These are phyloP conservation scores for Leccinum truebloodii DNA, from an alignment of 768 basidiomycete species.

Conservation along the genomic window DNA sequence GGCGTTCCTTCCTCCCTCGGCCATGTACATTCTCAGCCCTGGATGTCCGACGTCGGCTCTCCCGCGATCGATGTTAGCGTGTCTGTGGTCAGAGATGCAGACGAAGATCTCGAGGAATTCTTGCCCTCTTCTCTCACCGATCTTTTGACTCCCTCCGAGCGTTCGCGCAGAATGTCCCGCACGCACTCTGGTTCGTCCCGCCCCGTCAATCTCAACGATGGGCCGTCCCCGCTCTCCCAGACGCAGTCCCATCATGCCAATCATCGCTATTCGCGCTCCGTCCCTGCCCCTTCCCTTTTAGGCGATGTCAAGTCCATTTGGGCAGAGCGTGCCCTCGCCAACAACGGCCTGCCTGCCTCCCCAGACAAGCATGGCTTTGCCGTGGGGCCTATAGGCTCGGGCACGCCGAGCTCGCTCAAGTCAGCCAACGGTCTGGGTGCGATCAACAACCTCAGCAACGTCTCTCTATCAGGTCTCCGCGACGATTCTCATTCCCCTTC, in stretches of 20 bases:
- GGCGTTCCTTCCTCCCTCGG: slow-evolving; percentile 70
- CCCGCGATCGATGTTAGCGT: slow-evolving; percentile 21
- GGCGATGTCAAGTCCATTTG: slow-evolving; percentile 84
- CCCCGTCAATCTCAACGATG: slow-evolving; percentile 23
- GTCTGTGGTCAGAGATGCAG: slow-evolving; percentile 50
- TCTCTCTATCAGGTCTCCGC: slow-evolving; percentile 25
- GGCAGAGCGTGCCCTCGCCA: slow-evolving; percentile 53
- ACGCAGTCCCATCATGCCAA: slow-evolving; percentile 26
- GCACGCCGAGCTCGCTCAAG: slow-evolving; percentile 56
- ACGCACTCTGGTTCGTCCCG: slow-evolving; percentile 51
- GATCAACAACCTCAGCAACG: slow-evolving; percentile 16
- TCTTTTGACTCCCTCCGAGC: slow-evolving; percentile 85
- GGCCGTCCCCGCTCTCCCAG: slow-evolving; percentile 18
- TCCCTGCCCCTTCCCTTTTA: slow-evolving; percentile 74
- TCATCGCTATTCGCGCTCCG: slow-evolving; percentile 82
- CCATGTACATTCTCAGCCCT: slow-evolving; percentile 24
- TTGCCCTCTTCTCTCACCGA: slow-evolving; percentile 87
- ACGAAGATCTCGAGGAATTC: slow-evolving; percentile 86
- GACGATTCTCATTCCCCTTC: slow-evolving; percentile 38
- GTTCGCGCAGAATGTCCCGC: slow-evolving; percentile 77
- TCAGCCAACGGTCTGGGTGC: slow-evolving; percentile 42
- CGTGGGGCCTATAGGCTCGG: slow-evolving; percentile 30
- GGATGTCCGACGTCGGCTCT: slow-evolving; percentile 31
- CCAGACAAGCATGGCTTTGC: slow-evolving; percentile 33
- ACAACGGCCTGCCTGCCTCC: slow-evolving; percentile 38